Percentiles rank a stretch among this genome's conserved stretches.
These are phyloP conservation scores for Backusella tarrabulga DNA, from an alignment of 192 early-diverging fungal genomes.

Conservation along the genomic window DNA sequence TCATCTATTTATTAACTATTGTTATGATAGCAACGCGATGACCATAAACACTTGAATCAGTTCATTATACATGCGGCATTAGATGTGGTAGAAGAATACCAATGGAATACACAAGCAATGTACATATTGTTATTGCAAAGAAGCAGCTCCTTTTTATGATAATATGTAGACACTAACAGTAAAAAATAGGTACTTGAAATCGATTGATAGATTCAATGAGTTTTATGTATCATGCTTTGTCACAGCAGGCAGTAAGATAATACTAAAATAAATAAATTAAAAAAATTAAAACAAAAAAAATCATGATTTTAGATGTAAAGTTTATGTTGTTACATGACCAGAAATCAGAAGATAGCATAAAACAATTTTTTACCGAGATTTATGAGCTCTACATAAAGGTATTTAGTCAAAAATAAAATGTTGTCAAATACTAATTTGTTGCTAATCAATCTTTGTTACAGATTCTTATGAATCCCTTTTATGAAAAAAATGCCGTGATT, in stretches of 20 bases:
- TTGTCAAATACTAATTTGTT: background rate
- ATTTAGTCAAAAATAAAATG: background rate
- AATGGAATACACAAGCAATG: slow-evolving; percentile 85
- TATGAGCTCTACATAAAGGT: slow-evolving; percentile 92
- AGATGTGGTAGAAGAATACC: slow-evolving; percentile 94
- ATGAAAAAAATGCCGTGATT: slow-evolving; percentile 80
- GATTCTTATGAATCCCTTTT: slow-evolving; percentile 90
- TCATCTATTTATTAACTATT: background rate
- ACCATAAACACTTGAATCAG: slow-evolving; percentile 89
- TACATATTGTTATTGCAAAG: slow-evolving; percentile 30
- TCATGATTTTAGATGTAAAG: slow-evolving; percentile 53
- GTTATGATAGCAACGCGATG: slow-evolving; percentile 58
- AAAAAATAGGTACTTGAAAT: slow-evolving; percentile 79
- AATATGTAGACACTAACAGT: background rate
- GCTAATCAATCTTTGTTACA: slow-evolving; percentile 24
- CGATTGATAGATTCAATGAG: slow-evolving; percentile 95
- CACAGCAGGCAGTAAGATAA: slow-evolving; percentile 72
- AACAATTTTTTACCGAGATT: slow-evolving; percentile 77
- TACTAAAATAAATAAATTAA: background rate
- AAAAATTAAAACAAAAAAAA: background rate
- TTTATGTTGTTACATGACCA: slow-evolving; percentile 84
- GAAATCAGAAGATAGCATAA: slow-evolving; percentile 74
- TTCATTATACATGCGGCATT: slow-evolving; percentile 96
- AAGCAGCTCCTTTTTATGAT: background rate
- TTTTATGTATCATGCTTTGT: slow-evolving; percentile 91